Percentiles rank a stretch among this genome's conserved stretches.
Conservation (phyloP, 2,329 filamentous ascomycete genomes). For the Fusarium equiseti region DNA sequence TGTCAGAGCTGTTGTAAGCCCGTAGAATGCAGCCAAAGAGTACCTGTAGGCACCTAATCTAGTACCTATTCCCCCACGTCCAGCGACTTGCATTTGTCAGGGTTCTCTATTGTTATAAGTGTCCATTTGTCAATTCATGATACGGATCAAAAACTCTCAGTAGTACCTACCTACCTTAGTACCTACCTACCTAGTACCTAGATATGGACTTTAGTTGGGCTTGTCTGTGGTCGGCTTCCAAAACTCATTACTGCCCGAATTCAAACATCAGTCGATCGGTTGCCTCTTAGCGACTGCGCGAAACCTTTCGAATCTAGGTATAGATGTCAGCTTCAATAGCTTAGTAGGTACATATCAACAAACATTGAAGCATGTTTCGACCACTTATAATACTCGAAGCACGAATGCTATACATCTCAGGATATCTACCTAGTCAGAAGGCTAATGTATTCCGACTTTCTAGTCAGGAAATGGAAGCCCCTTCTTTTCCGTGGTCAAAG, state of each 20-base stretch:
- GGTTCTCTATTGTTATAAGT: not conserved
- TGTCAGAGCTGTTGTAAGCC: too few species aligned
- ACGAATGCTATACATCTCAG: not conserved
- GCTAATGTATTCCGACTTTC: not conserved
- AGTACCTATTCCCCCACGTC: not conserved
- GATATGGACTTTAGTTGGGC: not conserved
- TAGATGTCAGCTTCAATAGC: not conserved
- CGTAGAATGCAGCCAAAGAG: not conserved
- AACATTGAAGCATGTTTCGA: not conserved
- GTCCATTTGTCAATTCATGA: not conserved
- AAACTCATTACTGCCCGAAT: not conserved
- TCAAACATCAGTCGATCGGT: not conserved
- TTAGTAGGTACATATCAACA: not conserved
- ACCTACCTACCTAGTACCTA: too few species aligned
- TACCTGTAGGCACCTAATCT: not conserved
- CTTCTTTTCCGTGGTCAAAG: not conserved
- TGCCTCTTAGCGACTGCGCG: not conserved
- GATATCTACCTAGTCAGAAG: not conserved
- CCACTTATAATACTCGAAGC: not conserved
- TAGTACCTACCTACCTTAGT: not conserved
- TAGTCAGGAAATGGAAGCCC: constrained; percentile 8
- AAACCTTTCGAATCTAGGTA: not conserved
- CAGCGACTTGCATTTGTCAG: not conserved
- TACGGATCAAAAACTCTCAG: not conserved
- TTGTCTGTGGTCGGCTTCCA: not conserved